Percentiles rank a stretch among this genome's conserved stretches.
These are phyloP conservation scores for Bolboschoenoplectus hybrid DNA, from an alignment of 202 grass and related monocot species.

Conservation along the genomic window DNA sequence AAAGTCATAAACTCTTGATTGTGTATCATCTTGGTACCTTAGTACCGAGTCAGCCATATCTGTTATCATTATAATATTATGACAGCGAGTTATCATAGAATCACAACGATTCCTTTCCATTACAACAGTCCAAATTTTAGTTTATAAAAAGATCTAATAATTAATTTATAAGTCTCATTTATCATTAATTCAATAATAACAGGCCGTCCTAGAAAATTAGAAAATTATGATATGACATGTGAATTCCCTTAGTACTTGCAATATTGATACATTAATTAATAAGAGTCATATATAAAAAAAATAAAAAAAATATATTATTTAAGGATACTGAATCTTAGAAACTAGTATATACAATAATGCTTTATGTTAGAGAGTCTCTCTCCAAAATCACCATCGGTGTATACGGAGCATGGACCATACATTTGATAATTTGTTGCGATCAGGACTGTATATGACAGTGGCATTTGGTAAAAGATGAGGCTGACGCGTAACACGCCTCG, in stretches of 20 bases:
- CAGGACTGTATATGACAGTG: conserved; percentile 21
- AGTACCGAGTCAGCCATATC: neutral
- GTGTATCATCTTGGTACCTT: neutral
- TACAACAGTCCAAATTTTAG: too few species aligned
- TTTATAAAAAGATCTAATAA: too few species aligned
- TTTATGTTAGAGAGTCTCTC: conserved; percentile 28
- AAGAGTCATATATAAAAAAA: too few species aligned
- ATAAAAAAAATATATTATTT: neutral
- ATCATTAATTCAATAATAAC: too few species aligned
- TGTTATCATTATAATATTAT: too few species aligned
- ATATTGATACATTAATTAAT: too few species aligned
- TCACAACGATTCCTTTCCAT: too few species aligned
- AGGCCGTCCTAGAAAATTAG: too few species aligned
- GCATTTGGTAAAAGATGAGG: neutral
- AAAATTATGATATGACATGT: too few species aligned
- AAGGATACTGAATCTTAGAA: conserved; percentile 9
- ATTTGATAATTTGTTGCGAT: conserved; percentile 8
- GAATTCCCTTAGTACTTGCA: too few species aligned
- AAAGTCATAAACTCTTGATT: neutral
- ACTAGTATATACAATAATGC: neutral
- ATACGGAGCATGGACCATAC: conserved; percentile 28
- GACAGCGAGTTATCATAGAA: too few species aligned
- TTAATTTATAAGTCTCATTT: too few species aligned
- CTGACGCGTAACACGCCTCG: neutral
- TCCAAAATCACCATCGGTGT: conserved; percentile 30